phyloP scores from a whole-genome alignment of 2,329 filamentous ascomycete species.

The Trichocomaceae sp. region DNA sequence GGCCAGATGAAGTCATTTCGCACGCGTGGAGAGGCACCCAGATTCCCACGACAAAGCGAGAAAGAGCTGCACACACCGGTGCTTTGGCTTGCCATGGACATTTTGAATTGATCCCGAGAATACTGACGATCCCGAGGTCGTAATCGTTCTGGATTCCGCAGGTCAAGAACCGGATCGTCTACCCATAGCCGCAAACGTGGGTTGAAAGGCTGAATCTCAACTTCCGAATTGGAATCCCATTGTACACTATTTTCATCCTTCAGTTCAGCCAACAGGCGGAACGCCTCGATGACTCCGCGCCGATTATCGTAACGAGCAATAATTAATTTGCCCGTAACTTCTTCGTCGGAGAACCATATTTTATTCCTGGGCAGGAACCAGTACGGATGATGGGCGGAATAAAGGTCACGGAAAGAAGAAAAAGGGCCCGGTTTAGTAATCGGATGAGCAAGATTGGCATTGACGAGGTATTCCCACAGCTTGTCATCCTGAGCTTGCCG shows the following conservation, averaged over 20 bases:
- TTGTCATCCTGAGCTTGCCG: conserved; percentile 58
- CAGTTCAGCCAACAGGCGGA: conserved; percentile 64
- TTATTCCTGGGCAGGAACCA: conserved; percentile 80
- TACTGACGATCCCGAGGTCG: conserved; percentile 15
- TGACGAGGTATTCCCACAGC: conserved; percentile 66
- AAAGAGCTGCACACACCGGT: conserved; percentile 59
- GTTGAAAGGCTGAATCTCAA: conserved; percentile 56
- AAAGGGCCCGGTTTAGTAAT: conserved; percentile 55
- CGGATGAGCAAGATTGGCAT: conserved; percentile 57
- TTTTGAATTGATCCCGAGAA: conserved; percentile 38
- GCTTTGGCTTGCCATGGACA: conserved; percentile 22
- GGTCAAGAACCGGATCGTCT: conserved; percentile 63
- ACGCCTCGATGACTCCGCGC: conserved; percentile 71
- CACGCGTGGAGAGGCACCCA: conserved; percentile 24
- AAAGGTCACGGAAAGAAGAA: conserved; percentile 63
- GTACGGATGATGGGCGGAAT: conserved; percentile 64
- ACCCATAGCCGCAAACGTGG: conserved; percentile 65
- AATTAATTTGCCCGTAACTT: conserved; percentile 67
- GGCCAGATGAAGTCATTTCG: conserved; percentile 62
- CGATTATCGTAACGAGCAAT: conserved; percentile 68
- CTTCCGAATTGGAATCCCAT: conserved; percentile 6
- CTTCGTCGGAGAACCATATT: conserved; percentile 76
- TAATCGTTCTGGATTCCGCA: conserved; percentile 33
- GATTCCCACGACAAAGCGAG: conserved; percentile 48
- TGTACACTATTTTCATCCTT: conserved; percentile 31